Base-by-base conservation (phyloP, 1,284 basidiomycete genomes). In the Sutorius eximius region DNA sequence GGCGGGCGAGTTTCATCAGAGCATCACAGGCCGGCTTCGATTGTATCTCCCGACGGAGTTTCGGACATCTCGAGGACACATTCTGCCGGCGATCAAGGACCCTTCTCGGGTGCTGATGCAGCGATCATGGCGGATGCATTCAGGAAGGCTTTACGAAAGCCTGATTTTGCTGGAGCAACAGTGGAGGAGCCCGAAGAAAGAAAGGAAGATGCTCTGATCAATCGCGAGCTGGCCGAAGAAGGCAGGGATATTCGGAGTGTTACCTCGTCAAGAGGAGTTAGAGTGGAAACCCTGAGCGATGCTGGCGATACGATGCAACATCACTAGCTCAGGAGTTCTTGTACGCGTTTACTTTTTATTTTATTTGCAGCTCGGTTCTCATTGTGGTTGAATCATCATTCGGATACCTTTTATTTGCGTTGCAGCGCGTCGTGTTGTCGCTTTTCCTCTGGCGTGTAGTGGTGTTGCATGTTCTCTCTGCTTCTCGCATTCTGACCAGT, bases 91-190 rank as follows among this genome's bases (percentile, higher is more conserved):
- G 83, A 84, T 45, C 70, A 78, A 32, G 87, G 81, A 16, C 84
- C 83, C 15, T 87, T 93, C 72, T 89, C 85, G 29, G 86, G 83
- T 24, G 85, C 87, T 30, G 91, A 93, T 70, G 91, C 91, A 48
- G 88, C 89, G 30, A 89, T 93, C 65, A 91, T 93, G 85, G 91
- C 91, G 30, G 85, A 89, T 71, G 91, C 91, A 6, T 93, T 93
- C 74, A 78, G 91, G 61, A 85, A 88, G 69, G 87, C 87, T 57
- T 74, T 93, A 60, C 79, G 91, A 64, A 91, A 92, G 71, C 91
- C 91, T 4, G 90, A 91, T 65, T 93, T 93, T 69, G 80, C 84
- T 13, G 80, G 72, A 30, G 70, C 77, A 44, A 80, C 84, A 6
- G 79, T 83, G 9, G 87, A 89, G 64, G 89, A 91, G 67, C 86